Base-by-base conservation (phyloP, 345 rosid species). In the Microcos paniculata region DNA sequence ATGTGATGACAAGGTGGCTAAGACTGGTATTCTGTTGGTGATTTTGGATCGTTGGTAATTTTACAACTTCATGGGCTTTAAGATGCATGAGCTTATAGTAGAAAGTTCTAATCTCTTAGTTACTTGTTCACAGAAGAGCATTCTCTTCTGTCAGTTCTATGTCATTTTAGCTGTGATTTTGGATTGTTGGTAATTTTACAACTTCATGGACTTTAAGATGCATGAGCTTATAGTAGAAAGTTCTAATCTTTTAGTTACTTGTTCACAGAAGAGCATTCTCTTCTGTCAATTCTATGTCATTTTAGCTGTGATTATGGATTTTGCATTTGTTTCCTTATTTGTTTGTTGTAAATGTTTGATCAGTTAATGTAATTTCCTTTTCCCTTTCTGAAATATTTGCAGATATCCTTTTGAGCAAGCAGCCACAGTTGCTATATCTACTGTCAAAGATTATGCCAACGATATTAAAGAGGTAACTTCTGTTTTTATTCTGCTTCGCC, bases 381-480 rank as follows among this genome's bases (percentile, higher is more conserved):
- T 42, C 11, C 45, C 70, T 64, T 38, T 64, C 70, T 64, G 49
- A 64, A 38, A 64, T 38, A 33, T 6, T 62, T 66, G 74, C 73
- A 93, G 98, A 62, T 94, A 94, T 76, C 98, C 97, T 74, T 81
- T 77, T 23, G 93, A 90, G 38, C 93, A 92, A 82, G 97, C 98
- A 73, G 97, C 97, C 67, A 14, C 48, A 2, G 74, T 90, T 45
- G 88, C 97, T 62, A 85, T 94, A 81, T 94, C 97, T 48, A 85
- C 94, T 0, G 76, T 87, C 64, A 90, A 85, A 83, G 93, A 92
- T 75, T 88, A 82, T 62, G 84, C 88, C 6, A 80, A 78, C 79
- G 92, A 84, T 76, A 66, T 94, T 28, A 92, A 90, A 83, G 98
- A 94, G 97, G 97, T 92, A 86, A 35, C 40, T 61, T 24, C 4